Evolutionary conservation across 345 rosid genomes (phyloP).

Genomic region (Euphorbia peplus): DNA sequence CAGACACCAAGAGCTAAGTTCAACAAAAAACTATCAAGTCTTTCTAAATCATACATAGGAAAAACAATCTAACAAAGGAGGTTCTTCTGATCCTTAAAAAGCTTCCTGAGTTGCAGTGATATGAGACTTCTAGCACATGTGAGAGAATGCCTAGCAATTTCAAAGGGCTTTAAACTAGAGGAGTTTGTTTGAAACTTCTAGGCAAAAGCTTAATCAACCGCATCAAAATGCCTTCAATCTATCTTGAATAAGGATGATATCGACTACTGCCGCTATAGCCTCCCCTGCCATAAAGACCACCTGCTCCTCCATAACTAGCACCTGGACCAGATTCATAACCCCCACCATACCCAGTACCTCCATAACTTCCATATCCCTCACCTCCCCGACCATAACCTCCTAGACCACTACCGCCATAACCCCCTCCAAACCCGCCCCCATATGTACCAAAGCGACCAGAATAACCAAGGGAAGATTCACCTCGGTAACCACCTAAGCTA

Average conservation of each 20-base stretch:
- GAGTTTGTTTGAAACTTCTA: conserved; percentile 44
- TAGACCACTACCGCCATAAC: conserved; percentile 49
- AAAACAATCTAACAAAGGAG: conserved; percentile 19
- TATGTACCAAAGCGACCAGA: conserved; percentile 85
- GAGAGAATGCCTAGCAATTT: conserved; percentile 42
- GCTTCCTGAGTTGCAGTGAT: conserved; percentile 32
- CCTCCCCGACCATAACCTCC: conserved; percentile 60
- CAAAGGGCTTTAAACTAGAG: conserved; percentile 37
- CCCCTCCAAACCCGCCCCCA: conserved; percentile 72
- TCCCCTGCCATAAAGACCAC: conserved; percentile 79
- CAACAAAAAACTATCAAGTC: conserved; percentile 23
- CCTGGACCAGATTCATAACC: conserved; percentile 83
- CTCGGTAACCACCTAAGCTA: conserved; percentile 27
- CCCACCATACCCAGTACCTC: conserved; percentile 48
- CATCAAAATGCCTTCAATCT: conserved; percentile 37
- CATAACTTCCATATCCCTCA: conserved; percentile 32
- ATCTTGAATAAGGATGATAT: conserved; percentile 93
- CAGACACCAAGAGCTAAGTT: conserved; percentile 26
- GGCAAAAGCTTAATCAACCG: conserved; percentile 40
- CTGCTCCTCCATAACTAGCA: conserved; percentile 73
- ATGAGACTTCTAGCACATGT: conserved; percentile 39
- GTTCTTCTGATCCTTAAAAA: conserved; percentile 37
- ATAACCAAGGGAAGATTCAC: conserved; percentile 50
- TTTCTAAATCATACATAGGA: conserved; percentile 31
- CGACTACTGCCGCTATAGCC: conserved; percentile 95